These are phyloP conservation scores for Sugiyamaella americana DNA, from an alignment of 805 yeast species.

Conservation along the genomic window DNA sequence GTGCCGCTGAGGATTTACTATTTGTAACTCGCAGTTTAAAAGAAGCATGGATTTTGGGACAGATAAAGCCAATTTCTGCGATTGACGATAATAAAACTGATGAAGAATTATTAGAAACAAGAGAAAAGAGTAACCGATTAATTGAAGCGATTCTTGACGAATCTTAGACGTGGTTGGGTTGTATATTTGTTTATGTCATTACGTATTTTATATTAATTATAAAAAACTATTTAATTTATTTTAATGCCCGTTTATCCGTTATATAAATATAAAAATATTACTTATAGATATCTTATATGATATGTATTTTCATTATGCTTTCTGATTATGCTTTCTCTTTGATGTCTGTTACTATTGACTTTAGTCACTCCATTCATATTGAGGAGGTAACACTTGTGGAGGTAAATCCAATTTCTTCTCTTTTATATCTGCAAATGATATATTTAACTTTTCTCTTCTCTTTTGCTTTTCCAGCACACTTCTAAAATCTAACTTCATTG, in stretches of 20 bases:
- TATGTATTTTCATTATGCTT: no score
- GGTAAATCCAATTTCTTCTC: no score
- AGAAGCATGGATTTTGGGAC: constrained; percentile 41
- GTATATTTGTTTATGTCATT: background rate
- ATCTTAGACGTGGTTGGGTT: background rate
- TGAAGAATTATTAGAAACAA: constrained; percentile 3
- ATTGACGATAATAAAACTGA: constrained; percentile 11
- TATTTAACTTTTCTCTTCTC: background rate
- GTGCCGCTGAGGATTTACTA: constrained; percentile 36
- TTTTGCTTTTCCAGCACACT: constrained; percentile 1
- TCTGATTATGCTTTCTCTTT: no score
- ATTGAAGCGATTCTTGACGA: constrained; percentile 16
- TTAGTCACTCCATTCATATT: no score
- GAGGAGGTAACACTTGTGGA: no score
- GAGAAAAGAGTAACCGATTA: constrained; percentile 10
- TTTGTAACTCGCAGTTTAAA: constrained; percentile 35
- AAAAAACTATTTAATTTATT: no score
- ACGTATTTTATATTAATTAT: background rate
- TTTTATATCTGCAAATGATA: no score
- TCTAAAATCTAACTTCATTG: constrained; percentile 4
- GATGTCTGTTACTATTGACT: no score
- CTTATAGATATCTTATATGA: no score
- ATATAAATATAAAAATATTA: no score
- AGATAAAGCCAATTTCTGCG: constrained; percentile 24
- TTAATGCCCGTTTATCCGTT: no score